Evolutionary conservation across 2,329 filamentous ascomycete genomes (phyloP).

Genomic region (Fusarium sp.): DNA sequence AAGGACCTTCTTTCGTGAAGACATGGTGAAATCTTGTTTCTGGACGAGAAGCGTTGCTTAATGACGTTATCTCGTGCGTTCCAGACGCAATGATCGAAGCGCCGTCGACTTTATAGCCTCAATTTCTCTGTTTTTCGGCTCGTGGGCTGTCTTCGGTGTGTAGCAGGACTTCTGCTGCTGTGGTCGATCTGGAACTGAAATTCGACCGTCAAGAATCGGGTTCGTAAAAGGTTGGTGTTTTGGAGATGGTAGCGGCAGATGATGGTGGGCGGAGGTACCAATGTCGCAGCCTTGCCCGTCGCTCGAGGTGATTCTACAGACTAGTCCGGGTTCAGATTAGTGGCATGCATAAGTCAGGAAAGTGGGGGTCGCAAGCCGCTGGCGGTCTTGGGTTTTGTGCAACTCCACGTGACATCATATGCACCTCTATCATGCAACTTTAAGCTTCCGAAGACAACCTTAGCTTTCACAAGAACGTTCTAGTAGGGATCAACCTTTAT

Average conservation of each 20-base stretch:
- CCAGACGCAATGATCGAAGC: constrained; percentile 33
- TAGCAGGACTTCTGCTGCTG: background rate
- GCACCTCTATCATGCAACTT: constrained; percentile 36
- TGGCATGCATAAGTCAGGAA: constrained; percentile 38
- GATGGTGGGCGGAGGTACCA: constrained; percentile 35
- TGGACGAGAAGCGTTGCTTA: constrained; percentile 27
- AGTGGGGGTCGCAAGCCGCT: background rate
- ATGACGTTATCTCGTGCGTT: constrained; percentile 45
- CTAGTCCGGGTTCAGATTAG: constrained; percentile 36
- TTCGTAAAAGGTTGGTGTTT: constrained; percentile 32
- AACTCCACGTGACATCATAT: constrained; percentile 44
- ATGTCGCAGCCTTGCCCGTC: constrained; percentile 43
- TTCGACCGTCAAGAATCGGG: constrained; percentile 1
- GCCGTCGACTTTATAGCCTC: constrained; percentile 9
- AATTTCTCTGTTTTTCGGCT: background rate
- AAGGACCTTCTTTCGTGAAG: constrained; percentile 88
- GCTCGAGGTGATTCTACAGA: constrained; percentile 34
- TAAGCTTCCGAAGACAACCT: constrained; percentile 7
- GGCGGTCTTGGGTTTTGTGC: constrained; percentile 25
- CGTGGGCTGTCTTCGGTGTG: background rate
- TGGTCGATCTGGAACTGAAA: constrained; percentile 1
- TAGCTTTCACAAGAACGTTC: constrained; percentile 14
- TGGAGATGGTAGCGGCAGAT: constrained; percentile 35
- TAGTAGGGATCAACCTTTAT: constrained; percentile 3
- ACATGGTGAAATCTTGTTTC: constrained; percentile 61